Evolutionary conservation across 2,329 filamentous ascomycete species (phyloP).

Genomic region (Didymellaceae sp.): DNA sequence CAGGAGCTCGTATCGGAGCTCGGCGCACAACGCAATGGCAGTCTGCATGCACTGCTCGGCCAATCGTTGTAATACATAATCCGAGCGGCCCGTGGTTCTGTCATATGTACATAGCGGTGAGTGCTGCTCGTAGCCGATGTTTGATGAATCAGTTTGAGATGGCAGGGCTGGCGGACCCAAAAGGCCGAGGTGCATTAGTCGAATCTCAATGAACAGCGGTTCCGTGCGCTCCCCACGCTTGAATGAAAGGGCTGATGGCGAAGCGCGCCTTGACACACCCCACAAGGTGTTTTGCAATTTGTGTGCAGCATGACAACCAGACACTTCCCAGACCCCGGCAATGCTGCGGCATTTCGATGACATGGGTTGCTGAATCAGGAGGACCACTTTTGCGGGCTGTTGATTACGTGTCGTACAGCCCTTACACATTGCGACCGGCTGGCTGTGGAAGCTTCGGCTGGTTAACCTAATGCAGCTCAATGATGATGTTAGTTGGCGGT

Average conservation of each 20-base stretch:
- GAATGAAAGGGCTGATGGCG: conserved; percentile 33
- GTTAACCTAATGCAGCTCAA: conserved; percentile 29
- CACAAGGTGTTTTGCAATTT: conserved; percentile 30
- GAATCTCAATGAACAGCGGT: conserved; percentile 40
- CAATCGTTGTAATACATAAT: conserved; percentile 33
- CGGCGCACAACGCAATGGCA: too few species aligned
- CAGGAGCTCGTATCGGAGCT: too few species aligned
- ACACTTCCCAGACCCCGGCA: conserved; percentile 39
- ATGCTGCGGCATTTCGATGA: conserved; percentile 35
- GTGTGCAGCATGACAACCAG: conserved; percentile 38
- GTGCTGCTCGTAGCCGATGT: conserved; percentile 37
- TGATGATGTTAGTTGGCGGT: conserved; percentile 34
- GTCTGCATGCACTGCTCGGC: conserved; percentile 24
- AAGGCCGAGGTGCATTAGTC: conserved; percentile 46
- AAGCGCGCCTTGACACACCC: conserved; percentile 23
- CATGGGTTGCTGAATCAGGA: conserved; percentile 28
- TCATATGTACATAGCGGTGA: conserved; percentile 47
- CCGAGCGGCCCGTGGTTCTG: conserved; percentile 24
- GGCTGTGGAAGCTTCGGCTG: conserved; percentile 28
- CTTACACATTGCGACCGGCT: conserved; percentile 34
- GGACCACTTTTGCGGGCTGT: conserved; percentile 22
- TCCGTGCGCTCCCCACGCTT: conserved; percentile 41
- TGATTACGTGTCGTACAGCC: conserved; percentile 32
- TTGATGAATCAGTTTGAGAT: conserved; percentile 41
- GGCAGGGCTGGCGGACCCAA: conserved; percentile 36